Conservation (phyloP, 2,329 filamentous ascomycete genomes). For the Cladorrhinum sp. region DNA sequence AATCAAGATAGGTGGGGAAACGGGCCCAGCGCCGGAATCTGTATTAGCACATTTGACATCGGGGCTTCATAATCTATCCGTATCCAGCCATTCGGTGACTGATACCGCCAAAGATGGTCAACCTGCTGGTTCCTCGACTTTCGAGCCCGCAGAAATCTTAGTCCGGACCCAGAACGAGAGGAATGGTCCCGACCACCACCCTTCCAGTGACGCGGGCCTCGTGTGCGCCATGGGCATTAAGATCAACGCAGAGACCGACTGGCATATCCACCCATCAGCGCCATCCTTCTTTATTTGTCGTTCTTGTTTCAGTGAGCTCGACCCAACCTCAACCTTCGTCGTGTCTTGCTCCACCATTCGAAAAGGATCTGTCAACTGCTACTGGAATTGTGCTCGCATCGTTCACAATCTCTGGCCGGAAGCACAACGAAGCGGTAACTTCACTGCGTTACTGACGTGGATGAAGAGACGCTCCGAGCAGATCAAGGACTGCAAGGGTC, state of each 20-base stretch:
- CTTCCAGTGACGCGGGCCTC: neutral
- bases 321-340: neutral
- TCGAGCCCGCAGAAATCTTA: neutral
- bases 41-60: neutral
- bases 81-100: neutral
- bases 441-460: neutral
- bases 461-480: neutral
- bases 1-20: neutral
- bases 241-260: neutral
- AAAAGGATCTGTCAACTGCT: neutral
- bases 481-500: neutral
- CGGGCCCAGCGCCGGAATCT: neutral
- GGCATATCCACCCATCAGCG: neutral
- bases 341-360: neutral
- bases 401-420: neutral
- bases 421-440: neutral
- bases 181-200: neutral
- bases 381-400: neutral
- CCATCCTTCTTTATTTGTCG: neutral
- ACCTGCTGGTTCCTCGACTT: neutral
- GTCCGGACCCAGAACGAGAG: neutral
- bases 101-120: neutral
- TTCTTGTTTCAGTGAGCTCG: neutral
- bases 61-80: neutral
- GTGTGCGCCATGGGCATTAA: neutral